These are phyloP conservation scores for Kodamaea neixiangensis DNA, from an alignment of 805 yeast genomes.

Conservation along the genomic window DNA sequence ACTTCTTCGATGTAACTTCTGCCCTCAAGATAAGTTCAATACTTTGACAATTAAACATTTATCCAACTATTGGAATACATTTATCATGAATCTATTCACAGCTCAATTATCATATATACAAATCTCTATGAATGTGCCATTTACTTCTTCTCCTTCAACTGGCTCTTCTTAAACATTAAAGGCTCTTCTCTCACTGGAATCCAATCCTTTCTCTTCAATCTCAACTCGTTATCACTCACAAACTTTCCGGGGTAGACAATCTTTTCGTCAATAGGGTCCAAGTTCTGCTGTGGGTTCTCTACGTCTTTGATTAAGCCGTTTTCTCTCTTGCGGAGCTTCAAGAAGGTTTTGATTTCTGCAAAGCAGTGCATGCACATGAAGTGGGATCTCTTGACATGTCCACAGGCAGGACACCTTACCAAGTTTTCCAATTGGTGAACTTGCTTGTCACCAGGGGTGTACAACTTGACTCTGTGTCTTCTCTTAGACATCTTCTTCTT, in stretches of 20 bases:
- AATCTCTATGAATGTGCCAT: background rate
- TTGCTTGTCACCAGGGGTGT: constrained; percentile 83
- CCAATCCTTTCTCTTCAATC: constrained; percentile 43
- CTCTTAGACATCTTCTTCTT: constrained; percentile 89
- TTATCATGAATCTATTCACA: background rate
- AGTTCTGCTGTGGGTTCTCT: constrained; percentile 39
- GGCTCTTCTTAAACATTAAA: constrained; percentile 31
- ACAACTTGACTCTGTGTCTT: constrained; percentile 79
- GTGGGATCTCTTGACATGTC: constrained; percentile 86
- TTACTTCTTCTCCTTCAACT: constrained; percentile 19
- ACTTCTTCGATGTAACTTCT: too few species aligned
- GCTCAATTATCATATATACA: background rate
- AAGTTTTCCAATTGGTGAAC: constrained; percentile 72
- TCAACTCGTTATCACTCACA: constrained; percentile 34
- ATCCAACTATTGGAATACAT: too few species aligned
- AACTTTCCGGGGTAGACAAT: constrained; percentile 75
- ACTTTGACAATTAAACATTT: too few species aligned
- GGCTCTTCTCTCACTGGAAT: constrained; percentile 46
- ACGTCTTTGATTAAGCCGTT: constrained; percentile 27
- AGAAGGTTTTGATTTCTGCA: constrained; percentile 70
- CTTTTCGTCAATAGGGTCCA: constrained; percentile 61
- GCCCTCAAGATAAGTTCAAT: too few species aligned
- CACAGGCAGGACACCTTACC: constrained; percentile 94
- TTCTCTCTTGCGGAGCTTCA: constrained; percentile 55
- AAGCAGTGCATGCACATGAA: constrained; percentile 93